Percentiles rank a stretch among this genome's conserved stretches.
Evolutionary conservation across 768 basidiomycete species (phyloP).

Genomic region (Rhizopogon salebrosus): DNA sequence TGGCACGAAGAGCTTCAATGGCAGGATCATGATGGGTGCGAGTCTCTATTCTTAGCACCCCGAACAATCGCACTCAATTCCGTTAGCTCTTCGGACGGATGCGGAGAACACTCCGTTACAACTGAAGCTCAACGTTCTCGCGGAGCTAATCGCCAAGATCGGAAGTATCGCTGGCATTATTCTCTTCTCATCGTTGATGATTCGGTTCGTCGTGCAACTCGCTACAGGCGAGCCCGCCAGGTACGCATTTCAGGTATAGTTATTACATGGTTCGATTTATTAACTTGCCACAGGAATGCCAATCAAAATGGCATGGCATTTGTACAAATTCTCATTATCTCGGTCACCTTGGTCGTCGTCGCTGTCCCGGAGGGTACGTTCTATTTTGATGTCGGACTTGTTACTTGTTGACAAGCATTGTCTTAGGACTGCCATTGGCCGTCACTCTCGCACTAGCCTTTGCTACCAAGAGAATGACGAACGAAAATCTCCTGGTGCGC

Average conservation of each 20-base stretch:
- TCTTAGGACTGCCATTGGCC: slow-evolving; percentile 81
- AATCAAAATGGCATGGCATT: slow-evolving; percentile 86
- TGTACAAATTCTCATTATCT: slow-evolving; percentile 89
- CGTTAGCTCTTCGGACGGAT: slow-evolving; percentile 76
- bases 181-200: slow-evolving; percentile 83
- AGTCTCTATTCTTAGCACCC: background rate
- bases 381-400: background rate
- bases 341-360: slow-evolving; percentile 87
- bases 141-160: slow-evolving; percentile 90
- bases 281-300: slow-evolving; percentile 45
- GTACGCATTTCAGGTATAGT: slow-evolving; percentile 24
- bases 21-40: slow-evolving; percentile 96
- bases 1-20: slow-evolving; percentile 90
- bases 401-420: background rate
- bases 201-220: slow-evolving; percentile 91
- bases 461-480: slow-evolving; percentile 97
- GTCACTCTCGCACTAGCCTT: slow-evolving; percentile 96
- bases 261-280: too few relatives aligned
- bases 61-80: background rate
- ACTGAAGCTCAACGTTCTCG: slow-evolving; percentile 87
- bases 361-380: slow-evolving; percentile 78
- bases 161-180: slow-evolving; percentile 78
- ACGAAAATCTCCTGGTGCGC: slow-evolving; percentile 91
- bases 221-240: slow-evolving; percentile 53
- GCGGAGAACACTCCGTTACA: slow-evolving; percentile 90